Evolutionary conservation across 345 rosid genomes (phyloP), one percentile per base, ranked within the genome.

Genomic region (Eucalyptus shirleyi): DNA sequence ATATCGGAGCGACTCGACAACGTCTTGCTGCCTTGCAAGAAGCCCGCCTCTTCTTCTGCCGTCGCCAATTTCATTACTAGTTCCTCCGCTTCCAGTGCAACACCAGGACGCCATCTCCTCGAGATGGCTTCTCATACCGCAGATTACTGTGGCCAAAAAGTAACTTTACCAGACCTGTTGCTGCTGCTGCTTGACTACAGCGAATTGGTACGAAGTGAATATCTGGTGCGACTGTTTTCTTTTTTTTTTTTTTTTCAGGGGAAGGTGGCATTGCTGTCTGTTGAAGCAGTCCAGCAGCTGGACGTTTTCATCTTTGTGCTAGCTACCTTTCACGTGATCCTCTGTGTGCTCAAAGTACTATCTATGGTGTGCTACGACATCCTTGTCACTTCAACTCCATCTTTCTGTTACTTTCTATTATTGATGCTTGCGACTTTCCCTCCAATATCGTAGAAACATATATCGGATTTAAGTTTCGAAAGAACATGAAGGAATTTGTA

Each of bases 221-320:
- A 45, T 6, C 15, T 6, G 69, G 18, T 12, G 17, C 17, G 0
- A 28, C 17, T 30, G 34, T n/a, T 14, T 65, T 15, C 32, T n/a
- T 42, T 16, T n/a, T 65, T 34, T 0, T 32, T 14, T 32, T 65
- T 2, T 80, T 90, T 89, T 28, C 97, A 97, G 98, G 98, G 95
- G 65, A 93, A 93, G 89, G 94, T 90, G 13, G 93, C 97, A 37
- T 87, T 97, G 69, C 90, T 97, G 91, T 96, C 97, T 8, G 19
- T 90, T n/a, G 93, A 94, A 42, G 97, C 99, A 18, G 72, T 97
- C 82, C 98, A 97, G 59, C 98, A 97, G 91, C 97, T 96, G 89
- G 97, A 97, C 85, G 94, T 95, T 88, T 95, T 97, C 89, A 96
- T 97, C 90, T 97, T 97, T 45, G 97, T 95, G 40, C 94, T 97